These are phyloP conservation scores for Triticum urartu DNA, from an alignment of 176 grass and related monocot genomes.

Conservation along the genomic window DNA sequence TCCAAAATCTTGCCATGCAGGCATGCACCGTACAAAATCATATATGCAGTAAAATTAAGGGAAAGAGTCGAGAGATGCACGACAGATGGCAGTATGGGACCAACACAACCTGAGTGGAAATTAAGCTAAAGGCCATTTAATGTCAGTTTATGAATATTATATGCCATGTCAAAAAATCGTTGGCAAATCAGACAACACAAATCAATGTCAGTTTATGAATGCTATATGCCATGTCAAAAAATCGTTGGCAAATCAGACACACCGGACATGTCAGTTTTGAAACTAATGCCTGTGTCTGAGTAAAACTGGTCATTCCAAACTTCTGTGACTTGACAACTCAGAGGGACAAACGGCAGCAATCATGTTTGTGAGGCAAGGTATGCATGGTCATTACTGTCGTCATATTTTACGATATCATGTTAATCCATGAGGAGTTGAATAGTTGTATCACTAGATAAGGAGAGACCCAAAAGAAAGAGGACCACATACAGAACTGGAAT, in stretches of 20 bases:
- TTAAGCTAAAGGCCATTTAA: not conserved
- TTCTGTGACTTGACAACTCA: not conserved
- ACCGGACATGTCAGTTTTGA: no score
- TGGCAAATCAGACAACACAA: not conserved
- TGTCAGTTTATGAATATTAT: no score
- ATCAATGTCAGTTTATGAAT: not conserved
- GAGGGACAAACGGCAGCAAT: not conserved
- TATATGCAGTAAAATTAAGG: not conserved
- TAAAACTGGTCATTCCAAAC: no score
- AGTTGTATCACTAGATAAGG: not conserved
- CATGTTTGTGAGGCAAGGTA: not conserved
- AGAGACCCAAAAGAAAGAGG: conserved; percentile 15
- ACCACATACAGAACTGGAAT: not conserved
- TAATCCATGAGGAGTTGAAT: not conserved
- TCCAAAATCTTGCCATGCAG: not conserved
- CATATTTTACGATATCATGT: not conserved
- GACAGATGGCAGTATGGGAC: not conserved
- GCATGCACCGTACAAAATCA: not conserved
- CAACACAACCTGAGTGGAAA: not conserved
- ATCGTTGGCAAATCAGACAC: no score
- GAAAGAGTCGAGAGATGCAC: not conserved
- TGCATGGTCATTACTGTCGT: not conserved
- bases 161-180: no score
- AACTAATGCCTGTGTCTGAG: no score
- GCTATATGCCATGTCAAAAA: no score